Base-by-base conservation (phyloP, 169 alveolate species). In the Cryptosporidium parvum region DNA sequence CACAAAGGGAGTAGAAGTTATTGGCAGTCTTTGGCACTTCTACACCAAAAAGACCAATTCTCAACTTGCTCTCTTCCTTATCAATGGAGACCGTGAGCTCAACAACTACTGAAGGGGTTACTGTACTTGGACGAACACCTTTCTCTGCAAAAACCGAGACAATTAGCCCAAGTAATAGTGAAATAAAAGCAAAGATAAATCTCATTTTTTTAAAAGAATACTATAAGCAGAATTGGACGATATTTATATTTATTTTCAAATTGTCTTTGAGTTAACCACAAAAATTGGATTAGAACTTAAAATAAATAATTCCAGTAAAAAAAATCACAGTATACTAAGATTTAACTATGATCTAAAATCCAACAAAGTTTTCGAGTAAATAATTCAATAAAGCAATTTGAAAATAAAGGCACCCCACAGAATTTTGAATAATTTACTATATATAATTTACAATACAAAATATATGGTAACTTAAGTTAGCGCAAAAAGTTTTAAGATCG, bases 1-100 rank as follows among this genome's bases (percentile, higher is more conserved):
- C 21, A 33, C 89, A 80, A 23, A 80, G 75, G 21, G 75, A 61
- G 18, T 80, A 80, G 65, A 80, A 80, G 69, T 80, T 80, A 23
- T 39, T 45, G 44, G 37, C 75, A 23, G 89, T 80, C n/a, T 33
- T 61, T 21, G 89, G 89, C 5, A 35, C 21, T 23, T 80, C 80
- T 14, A 37, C 58, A 5, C 80, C 89, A 62, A 80, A 80, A 8
- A 80, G 45, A 23, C 80, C 89, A 6, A 80, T 62, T 51, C 69
- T 80, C 67, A 80, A 8, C 9, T 80, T 80, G 29, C 21, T 42
- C 68, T 62, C 31, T 35, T 39, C 71, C 8, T 39, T 42, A 7
- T 37, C 89, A 31, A 80, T 80, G 8, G 59, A 59, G 37, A 80
- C 14, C n/a, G 48, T 80, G 45, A 80, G 29, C 23, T 80, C 89